These are phyloP conservation scores for Cryptococcus deneoformans DNA, from an alignment of 1,284 basidiomycete genomes.

Conservation along the genomic window DNA sequence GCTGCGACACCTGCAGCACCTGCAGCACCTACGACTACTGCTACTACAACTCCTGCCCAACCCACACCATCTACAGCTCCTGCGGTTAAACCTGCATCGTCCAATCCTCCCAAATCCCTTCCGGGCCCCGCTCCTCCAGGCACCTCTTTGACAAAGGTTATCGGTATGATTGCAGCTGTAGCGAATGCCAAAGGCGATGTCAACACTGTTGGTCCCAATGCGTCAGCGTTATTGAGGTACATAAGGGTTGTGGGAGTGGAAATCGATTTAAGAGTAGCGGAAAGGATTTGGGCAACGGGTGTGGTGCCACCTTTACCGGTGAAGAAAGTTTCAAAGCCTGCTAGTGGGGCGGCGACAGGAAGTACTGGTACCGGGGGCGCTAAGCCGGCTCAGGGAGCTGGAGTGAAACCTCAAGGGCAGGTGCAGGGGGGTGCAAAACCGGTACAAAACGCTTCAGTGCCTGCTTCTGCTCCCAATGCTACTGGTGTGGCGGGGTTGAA, in stretches of 20 bases:
- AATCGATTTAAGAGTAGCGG: conserved; percentile 41
- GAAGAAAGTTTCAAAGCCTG: conserved; percentile 7
- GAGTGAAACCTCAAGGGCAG: neutral
- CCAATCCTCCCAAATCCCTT: conserved; percentile 13
- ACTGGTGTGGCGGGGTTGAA: conserved; percentile 12
- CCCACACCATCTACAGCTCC: neutral
- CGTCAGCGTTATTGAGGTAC: conserved; percentile 38
- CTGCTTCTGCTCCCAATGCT: neutral
- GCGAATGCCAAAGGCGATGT: conserved; percentile 45
- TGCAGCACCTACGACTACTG: neutral
- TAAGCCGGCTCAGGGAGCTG: neutral
- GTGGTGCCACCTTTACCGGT: conserved; percentile 34
- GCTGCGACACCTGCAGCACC: neutral
- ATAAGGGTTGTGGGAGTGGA: conserved; percentile 44
- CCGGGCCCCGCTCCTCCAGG: conserved; percentile 42
- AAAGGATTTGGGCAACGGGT: conserved; percentile 44
- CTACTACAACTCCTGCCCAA: neutral
- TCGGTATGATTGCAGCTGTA: conserved; percentile 45
- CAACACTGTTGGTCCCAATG: conserved; percentile 44
- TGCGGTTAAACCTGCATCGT: neutral
- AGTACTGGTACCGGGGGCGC: neutral
- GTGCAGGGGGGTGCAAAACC: neutral
- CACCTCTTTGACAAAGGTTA: conserved; percentile 42
- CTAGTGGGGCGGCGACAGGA: neutral
- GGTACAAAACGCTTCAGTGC: neutral